Evolutionary conservation across 2,329 filamentous ascomycete genomes (phyloP).

Genomic region (Hymenoscyphus fructigenus): DNA sequence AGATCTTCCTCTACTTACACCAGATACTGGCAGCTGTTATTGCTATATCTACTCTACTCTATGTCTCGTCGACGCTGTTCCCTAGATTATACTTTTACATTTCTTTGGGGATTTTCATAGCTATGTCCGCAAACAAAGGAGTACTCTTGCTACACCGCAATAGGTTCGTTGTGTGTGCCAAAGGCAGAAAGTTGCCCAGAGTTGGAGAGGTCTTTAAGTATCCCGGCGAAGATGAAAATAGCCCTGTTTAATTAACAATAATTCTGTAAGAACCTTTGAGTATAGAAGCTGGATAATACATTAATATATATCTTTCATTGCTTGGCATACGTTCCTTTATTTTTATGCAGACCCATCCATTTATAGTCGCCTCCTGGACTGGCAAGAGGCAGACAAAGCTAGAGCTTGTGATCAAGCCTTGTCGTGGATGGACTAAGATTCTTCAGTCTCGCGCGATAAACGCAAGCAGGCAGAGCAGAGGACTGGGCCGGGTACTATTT

Average conservation of each 20-base stretch:
- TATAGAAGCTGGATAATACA: conserved; percentile 21
- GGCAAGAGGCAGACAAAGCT: conserved; percentile 26
- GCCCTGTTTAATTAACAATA: conserved; percentile 12
- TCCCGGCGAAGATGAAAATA: conserved; percentile 1
- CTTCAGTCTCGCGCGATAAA: conserved; percentile 11
- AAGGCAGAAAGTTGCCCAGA: conserved; percentile 1
- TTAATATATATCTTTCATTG: conserved; percentile 19
- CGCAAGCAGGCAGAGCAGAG: conserved; percentile 7
- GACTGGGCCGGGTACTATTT: conserved; percentile 17
- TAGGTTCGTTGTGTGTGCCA: not conserved
- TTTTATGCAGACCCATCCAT: conserved; percentile 33
- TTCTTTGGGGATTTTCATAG: conserved; percentile 3
- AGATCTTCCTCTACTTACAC: conserved; percentile 24
- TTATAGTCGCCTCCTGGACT: conserved; percentile 33
- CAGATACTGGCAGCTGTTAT: conserved; percentile 18
- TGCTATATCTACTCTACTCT: conserved; percentile 16
- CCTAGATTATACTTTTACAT: conserved; percentile 24
- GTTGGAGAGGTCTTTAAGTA: conserved; percentile 13
- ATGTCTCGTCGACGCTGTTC: conserved; percentile 15
- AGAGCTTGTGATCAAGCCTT: conserved; percentile 36
- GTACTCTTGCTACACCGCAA: not conserved
- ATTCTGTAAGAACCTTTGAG: conserved; percentile 17
- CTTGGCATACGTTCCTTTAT: conserved; percentile 21
- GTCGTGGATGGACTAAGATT: conserved; percentile 19
- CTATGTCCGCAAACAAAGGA: not conserved